Evolutionary conservation across 495 filamentous ascomycete genomes (phyloP).

Genomic region (Penicillium subrubescens): DNA sequence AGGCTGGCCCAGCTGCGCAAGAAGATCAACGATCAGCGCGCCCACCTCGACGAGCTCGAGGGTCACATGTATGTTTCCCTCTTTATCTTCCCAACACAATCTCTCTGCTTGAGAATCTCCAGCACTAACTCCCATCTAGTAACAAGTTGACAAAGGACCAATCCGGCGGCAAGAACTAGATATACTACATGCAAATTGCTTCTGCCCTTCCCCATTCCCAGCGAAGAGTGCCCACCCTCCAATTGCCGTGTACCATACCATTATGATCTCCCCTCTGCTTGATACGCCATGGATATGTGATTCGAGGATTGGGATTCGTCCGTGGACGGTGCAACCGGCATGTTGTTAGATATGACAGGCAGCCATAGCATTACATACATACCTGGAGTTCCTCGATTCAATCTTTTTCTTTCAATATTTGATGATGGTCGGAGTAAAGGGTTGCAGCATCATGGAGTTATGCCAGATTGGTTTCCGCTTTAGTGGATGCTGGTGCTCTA

Average conservation of each 20-base stretch:
- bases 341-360: conserved; percentile 14
- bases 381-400: conserved; percentile 15
- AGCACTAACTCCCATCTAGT: conserved; percentile 17
- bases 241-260: conserved; percentile 5
- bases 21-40: conserved; percentile 77
- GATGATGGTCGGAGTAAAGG: neutral
- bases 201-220: neutral
- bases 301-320: conserved; percentile 1
- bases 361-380: conserved; percentile 13
- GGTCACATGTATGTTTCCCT: conserved; percentile 67
- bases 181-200: neutral
- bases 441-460: neutral
- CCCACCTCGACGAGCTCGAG: conserved; percentile 80
- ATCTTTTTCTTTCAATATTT: neutral
- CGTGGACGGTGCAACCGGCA: neutral
- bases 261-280: conserved; percentile 6
- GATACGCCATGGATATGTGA: neutral
- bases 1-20: conserved; percentile 66
- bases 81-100: neutral
- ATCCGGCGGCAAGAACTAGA: conserved; percentile 13
- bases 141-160: conserved; percentile 26
- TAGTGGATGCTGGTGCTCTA: neutral
- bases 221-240: neutral
- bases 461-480: neutral
- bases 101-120: neutral